A percentile compares a stretch with the other conserved stretches of the same genome.
These are phyloP conservation scores for Tolypocladium paradoxum DNA, from an alignment of 2,329 filamentous ascomycete species.

Conservation along the genomic window DNA sequence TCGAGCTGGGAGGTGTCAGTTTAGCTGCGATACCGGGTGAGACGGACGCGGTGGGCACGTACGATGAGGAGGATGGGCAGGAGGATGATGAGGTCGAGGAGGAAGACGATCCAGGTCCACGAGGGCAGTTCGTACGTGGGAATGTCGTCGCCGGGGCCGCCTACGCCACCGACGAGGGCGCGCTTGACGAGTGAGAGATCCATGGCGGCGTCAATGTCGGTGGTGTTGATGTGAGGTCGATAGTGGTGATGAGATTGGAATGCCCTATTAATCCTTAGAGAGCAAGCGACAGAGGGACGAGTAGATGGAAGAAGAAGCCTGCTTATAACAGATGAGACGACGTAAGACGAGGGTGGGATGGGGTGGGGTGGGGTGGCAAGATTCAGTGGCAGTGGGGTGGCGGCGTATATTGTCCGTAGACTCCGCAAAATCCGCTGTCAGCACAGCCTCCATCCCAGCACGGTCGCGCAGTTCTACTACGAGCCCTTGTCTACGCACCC, in stretches of 20 bases:
- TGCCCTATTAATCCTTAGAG: neutral
- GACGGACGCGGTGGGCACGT: conserved; percentile 12
- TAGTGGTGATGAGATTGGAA: neutral
- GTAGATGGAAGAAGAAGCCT: neutral
- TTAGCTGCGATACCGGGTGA: neutral
- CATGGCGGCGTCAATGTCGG: conserved; percentile 1
- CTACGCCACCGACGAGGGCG: conserved; percentile 16
- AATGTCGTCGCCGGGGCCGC: conserved; percentile 7
- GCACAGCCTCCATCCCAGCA: too few relatives aligned
- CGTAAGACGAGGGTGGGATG: neutral
- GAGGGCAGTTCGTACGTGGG: conserved; percentile 19
- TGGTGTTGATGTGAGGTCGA: neutral
- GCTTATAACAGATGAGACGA: neutral
- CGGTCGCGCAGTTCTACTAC: too few relatives aligned
- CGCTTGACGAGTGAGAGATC: conserved; percentile 17
- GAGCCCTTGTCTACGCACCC: too few relatives aligned
- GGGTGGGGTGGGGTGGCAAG: neutral
- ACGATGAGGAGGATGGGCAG: conserved; percentile 33
- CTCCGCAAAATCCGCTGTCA: neutral
- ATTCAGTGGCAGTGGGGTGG: neutral
- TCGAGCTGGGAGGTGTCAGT: conserved; percentile 22
- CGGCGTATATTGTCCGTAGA: neutral
- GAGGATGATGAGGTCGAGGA: conserved; percentile 32
- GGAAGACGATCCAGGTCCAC: conserved; percentile 29
- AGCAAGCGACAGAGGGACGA: neutral